Base-by-base conservation (phyloP, 2,329 filamentous ascomycete genomes). In the Tolypocladium cylindrosporum region DNA sequence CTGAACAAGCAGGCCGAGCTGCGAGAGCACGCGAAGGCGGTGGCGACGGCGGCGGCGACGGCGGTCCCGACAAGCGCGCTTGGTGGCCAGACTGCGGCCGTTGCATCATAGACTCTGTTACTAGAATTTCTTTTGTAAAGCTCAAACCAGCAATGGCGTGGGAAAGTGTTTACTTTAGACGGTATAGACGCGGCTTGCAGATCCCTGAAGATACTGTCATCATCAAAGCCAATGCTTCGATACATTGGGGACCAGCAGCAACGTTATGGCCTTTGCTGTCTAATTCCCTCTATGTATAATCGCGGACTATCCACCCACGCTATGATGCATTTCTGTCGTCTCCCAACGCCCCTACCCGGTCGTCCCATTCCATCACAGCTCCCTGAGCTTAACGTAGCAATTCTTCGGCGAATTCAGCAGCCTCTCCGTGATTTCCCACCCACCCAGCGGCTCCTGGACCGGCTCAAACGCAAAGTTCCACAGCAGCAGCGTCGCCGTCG, bases 1-100 rank as follows among this genome's bases (percentile, higher is more conserved):
- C 72, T 96, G 67, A 96, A 96, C 66, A 81, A 87, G 66, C 77
- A 77, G 61, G 90, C 89, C 1, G 90, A 91, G 70, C 69, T 61
- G 50, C 51, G 54, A 50, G 62, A 63, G 45, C 58, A 57, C 8
- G 57, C 48, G 19, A 36, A n/a, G 48, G 16, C 9, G 9, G 2
- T 51, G 48, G 27, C 48, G 45, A 19, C 45, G 27, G 4, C 14
- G 4, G 45, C 27, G 27, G 27, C 45, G 45, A 4, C 14, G 3
- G 45, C 27, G 27, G 27, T 27, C 16, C 8, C 19, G 31, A n/a
- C 27, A 3, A n/a, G 27, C 16, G 7, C 48, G 16, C 34, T 51
- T 34, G 16, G 16, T 27, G 48, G 48, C 48, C 48, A 51, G 19
- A 7, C 31, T 36, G 31, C 19, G 27, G 48, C 48, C 13, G 16